Evolutionary conservation across 2,329 filamentous ascomycete genomes (phyloP).

Genomic region (Pseudogymnoascus sp.): DNA sequence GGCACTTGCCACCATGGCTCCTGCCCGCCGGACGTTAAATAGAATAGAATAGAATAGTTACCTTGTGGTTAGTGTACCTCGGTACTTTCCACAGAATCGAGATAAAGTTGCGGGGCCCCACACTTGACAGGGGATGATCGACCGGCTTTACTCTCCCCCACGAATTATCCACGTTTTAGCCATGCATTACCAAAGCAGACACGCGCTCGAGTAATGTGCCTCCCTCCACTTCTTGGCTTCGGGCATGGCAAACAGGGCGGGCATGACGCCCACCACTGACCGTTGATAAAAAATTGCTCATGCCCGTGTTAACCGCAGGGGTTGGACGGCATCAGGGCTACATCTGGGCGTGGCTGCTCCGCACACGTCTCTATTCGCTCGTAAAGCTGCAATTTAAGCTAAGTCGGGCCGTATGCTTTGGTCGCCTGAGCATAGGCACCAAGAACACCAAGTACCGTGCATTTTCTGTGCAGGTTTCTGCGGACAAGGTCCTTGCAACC

Average conservation of each 20-base stretch:
- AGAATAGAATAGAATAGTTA: no score
- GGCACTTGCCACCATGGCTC: no score
- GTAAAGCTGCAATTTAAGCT: background rate
- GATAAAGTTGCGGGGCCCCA: constrained; percentile 8
- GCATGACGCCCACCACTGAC: background rate
- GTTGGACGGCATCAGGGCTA: background rate
- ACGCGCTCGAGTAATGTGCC: background rate
- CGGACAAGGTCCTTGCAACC: background rate
- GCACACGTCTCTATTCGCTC: background rate
- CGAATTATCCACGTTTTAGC: background rate
- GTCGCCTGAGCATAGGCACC: background rate
- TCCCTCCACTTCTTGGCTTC: background rate
- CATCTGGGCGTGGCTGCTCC: background rate
- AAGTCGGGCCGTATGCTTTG: background rate
- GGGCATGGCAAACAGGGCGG: background rate
- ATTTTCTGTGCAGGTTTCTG: background rate
- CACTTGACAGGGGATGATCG: background rate
- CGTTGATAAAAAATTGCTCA: background rate
- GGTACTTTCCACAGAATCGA: background rate
- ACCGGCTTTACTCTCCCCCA: background rate
- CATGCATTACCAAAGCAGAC: background rate
- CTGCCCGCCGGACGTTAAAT: no score
- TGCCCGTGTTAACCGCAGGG: background rate
- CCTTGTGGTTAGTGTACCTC: background rate
- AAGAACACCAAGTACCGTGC: background rate